Conservation (phyloP, 2,329 filamentous ascomycete genomes). For the Drechslerella coelobrocha region DNA sequence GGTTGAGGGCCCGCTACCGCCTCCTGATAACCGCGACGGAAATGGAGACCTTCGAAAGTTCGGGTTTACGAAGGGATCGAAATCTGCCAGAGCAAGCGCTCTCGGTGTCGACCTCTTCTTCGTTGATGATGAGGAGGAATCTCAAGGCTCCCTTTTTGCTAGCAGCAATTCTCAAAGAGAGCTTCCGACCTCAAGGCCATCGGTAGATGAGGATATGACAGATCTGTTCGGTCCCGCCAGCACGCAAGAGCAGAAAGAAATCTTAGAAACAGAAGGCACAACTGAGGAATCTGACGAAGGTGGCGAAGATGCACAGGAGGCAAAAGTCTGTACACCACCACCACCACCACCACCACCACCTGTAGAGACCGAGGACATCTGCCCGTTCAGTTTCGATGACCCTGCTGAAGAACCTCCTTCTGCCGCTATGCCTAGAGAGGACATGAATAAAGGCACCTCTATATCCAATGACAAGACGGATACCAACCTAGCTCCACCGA, state of each 20-base stretch:
- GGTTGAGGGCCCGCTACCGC: slow-evolving; percentile 39
- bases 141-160: neutral
- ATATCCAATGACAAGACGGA: too few relatives aligned
- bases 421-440: neutral
- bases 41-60: slow-evolving; percentile 46
- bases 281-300: slow-evolving; percentile 9
- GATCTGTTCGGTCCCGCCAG: slow-evolving; percentile 42
- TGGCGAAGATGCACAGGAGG: neutral
- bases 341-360: neutral
- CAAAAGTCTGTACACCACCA: slow-evolving; percentile 31
- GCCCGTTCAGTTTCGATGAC: slow-evolving; percentile 45
- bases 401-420: slow-evolving; percentile 12
- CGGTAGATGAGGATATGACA: slow-evolving; percentile 25
- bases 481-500: too few relatives aligned
- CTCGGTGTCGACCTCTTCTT: slow-evolving; percentile 45
- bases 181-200: neutral
- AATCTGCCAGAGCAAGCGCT: slow-evolving; percentile 17
- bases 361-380: slow-evolving; percentile 4
- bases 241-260: slow-evolving; percentile 40
- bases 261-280: slow-evolving; percentile 27
- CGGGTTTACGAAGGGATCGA: slow-evolving; percentile 39
- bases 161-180: slow-evolving; percentile 5
- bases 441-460: too few relatives aligned
- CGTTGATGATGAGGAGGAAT: slow-evolving; percentile 23
- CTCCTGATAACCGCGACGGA: slow-evolving; percentile 27